phyloP scores from a whole-genome alignment of 2,329 filamentous ascomycete genomes.

The Ceratocystis destructans region DNA sequence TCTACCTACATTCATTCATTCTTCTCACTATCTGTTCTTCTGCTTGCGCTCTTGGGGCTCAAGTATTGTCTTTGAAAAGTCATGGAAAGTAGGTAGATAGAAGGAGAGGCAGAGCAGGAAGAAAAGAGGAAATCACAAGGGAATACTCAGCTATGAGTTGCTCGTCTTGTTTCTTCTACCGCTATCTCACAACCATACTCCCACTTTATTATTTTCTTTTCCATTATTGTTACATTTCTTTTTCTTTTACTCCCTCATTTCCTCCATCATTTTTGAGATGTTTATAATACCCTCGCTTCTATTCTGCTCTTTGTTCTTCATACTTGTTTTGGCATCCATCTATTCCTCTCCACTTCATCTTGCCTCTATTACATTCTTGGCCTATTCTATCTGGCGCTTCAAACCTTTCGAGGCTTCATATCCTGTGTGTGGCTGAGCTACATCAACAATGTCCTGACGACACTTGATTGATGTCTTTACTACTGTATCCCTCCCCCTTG shows the following conservation, averaged over 20 bases:
- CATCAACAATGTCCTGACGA: not conserved
- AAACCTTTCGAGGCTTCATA: not conserved
- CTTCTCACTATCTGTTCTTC: not conserved
- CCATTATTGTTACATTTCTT: not conserved
- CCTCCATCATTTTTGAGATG: not conserved
- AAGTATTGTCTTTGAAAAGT: not conserved
- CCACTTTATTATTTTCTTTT: not conserved
- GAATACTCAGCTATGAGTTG: not conserved
- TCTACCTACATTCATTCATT: not conserved
- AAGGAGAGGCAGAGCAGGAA: not conserved
- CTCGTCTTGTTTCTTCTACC: not conserved
- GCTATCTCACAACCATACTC: not conserved
- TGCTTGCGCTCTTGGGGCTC: not conserved
- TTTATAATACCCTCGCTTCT: not conserved
- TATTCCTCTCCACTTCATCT: not conserved
- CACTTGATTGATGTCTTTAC: not conserved
- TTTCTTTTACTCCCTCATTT: not conserved
- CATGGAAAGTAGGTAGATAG: not conserved
- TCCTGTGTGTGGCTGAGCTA: not conserved
- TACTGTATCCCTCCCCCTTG: not conserved
- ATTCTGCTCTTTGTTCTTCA: not conserved
- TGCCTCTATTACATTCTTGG: not conserved
- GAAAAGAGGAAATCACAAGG: not conserved
- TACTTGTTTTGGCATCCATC: not conserved
- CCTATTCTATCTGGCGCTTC: not conserved